phyloP scores from a whole-genome alignment of 1,284 basidiomycete genomes.

The Puccinia polysora region DNA sequence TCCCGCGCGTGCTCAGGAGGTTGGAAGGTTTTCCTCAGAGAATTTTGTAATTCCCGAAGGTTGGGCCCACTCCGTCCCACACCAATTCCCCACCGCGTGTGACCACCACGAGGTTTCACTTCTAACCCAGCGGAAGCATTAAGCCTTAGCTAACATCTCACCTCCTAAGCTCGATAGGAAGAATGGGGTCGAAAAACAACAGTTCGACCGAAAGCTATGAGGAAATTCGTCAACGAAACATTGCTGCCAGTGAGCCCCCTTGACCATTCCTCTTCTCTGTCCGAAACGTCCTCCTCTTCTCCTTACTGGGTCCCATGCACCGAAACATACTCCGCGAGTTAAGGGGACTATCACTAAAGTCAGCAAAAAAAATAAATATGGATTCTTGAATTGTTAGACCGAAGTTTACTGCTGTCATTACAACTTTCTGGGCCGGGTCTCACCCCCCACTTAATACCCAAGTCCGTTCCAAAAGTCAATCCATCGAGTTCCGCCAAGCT shows the following conservation, averaged over 20 bases:
- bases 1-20: no score
- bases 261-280: neutral
- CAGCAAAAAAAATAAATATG: no score
- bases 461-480: neutral
- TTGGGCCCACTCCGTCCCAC: no score
- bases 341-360: neutral
- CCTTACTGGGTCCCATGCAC: neutral
- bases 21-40: no score
- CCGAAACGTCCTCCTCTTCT: neutral
- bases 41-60: no score
- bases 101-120: no score
- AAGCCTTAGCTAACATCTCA: no score
- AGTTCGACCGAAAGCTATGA: conserved; percentile 32
- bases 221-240: conserved; percentile 35
- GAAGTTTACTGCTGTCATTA: conserved; percentile 30
- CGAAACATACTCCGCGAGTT: neutral
- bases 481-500: no score
- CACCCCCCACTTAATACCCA: conserved; percentile 8
- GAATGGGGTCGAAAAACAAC: no score
- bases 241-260: conserved; percentile 41
- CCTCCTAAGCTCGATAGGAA: no score
- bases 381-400: conserved; percentile 10
- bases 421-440: conserved; percentile 26
- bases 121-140: no score
- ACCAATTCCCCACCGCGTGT: no score